Percentiles rank a stretch among this genome's conserved stretches.
Evolutionary conservation across 352 stramenopile genomes (phyloP).

Genomic region (Poterioochromonas sp.): DNA sequence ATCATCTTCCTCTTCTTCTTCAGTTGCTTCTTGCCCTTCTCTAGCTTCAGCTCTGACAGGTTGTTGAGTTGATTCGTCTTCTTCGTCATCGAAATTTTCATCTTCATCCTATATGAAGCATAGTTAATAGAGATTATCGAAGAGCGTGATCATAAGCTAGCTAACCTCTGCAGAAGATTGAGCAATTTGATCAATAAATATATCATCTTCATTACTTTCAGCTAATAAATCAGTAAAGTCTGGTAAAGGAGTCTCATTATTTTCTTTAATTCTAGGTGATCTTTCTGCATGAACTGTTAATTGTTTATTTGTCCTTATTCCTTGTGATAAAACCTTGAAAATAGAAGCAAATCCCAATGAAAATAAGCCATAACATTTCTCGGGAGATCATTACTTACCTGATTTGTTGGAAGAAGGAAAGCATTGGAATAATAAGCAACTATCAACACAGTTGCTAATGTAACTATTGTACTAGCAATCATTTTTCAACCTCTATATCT

Average conservation of each 20-base stretch:
- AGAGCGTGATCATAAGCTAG: background rate
- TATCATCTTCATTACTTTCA: background rate
- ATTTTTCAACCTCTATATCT: no score
- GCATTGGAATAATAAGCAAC: no score
- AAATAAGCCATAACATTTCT: no score
- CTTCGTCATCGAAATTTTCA: background rate
- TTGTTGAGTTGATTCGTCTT: background rate
- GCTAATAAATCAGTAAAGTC: background rate
- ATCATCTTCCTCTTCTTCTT: conserved; percentile 7
- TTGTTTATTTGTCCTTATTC: background rate
- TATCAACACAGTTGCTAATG: no score
- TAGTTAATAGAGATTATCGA: background rate
- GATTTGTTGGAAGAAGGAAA: no score
- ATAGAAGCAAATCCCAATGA: no score
- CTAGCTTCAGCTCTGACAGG: background rate
- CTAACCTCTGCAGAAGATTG: background rate
- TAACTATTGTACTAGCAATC: no score
- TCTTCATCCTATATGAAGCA: background rate
- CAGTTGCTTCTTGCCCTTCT: background rate
- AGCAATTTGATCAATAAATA: background rate
- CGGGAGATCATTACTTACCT: no score
- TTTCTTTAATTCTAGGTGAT: no score
- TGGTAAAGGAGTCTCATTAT: background rate
- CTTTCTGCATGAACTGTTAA: background rate
- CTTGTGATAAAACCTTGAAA: no score